Evolutionary conservation across 1,139 yeast genomes (phyloP).

Genomic region (Magnusiomyces clavatus): DNA sequence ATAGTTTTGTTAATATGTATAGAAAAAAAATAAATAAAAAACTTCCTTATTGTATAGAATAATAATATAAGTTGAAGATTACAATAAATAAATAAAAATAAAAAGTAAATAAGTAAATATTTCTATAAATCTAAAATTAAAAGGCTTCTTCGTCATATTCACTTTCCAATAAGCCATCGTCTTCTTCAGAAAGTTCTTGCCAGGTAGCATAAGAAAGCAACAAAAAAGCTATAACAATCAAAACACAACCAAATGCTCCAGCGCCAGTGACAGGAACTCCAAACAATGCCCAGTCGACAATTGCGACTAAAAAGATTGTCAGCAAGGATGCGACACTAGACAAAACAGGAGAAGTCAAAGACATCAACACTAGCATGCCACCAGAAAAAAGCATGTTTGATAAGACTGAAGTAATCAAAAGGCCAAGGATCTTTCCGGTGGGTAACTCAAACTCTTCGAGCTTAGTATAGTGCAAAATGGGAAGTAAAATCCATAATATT

Average conservation of each 20-base stretch:
- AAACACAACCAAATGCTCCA: slow-evolving; percentile 34
- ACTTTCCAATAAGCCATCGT: slow-evolving; percentile 25
- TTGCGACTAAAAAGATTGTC: slow-evolving; percentile 72
- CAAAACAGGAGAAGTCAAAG: slow-evolving; percentile 78
- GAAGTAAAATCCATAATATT: slow-evolving; percentile 44
- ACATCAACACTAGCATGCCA: slow-evolving; percentile 68
- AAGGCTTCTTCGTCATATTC: background rate
- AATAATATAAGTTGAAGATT: background rate
- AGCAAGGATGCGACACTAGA: slow-evolving; percentile 75
- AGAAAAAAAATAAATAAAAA: background rate
- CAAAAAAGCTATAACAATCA: slow-evolving; percentile 54
- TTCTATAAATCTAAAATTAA: background rate
- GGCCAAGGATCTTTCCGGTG: slow-evolving; percentile 36
- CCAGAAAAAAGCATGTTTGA: slow-evolving; percentile 67
- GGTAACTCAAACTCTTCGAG: slow-evolving; percentile 55
- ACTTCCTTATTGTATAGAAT: background rate
- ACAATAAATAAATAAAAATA: background rate
- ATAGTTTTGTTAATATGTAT: background rate
- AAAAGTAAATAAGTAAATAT: background rate
- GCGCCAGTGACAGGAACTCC: slow-evolving; percentile 39
- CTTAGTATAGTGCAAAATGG: slow-evolving; percentile 46
- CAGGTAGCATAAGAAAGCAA: slow-evolving; percentile 63
- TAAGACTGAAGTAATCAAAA: slow-evolving; percentile 40
- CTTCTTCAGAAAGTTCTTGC: slow-evolving; percentile 64
- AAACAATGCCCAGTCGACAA: slow-evolving; percentile 69